Evolutionary conservation across 768 basidiomycete species (phyloP), one percentile per base, ranked within the genome.

Genomic region (Gymnopilus dilepis): DNA sequence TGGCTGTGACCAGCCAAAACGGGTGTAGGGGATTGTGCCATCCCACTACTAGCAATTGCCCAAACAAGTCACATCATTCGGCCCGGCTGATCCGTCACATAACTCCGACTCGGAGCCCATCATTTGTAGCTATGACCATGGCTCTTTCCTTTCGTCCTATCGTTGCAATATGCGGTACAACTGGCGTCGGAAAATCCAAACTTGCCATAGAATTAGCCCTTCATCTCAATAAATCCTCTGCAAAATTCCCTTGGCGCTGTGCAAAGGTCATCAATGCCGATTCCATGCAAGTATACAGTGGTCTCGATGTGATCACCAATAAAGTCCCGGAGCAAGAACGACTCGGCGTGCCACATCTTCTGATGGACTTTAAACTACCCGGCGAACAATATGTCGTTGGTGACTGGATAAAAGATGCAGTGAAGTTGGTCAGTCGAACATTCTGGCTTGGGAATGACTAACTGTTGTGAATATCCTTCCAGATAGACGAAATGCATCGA

Each of bases 201-300:
- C 82, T 99, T 7, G 92, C 92, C 4, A 86, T 99, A 21, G 89
- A 97, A 60, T 84, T 99, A 15, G 96, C 96, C 24, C 80, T 87
- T 33, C 81, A 79, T 60, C 73, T 90, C 22, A 71, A 81, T 11
- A 73, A 79, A 43, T 67, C 64, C 33, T 58, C 68, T 41, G 67
- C 65, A 28, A 72, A 67, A 28, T 73, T 76, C 67, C 77, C 74
- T 47, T 90, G 86, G 83, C 76, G 73, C 13, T 85, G 87, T 12
- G 89, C 87, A 7, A 86, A 87, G 69, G 83, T 99, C 66, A 89
- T 99, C 71, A 99, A 98, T 71, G 94, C 96, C 9, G 97, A 99
- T 75, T 87, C 97, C 12, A 98, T 99, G 97, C 97, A 99, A 74
- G 89, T 95, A 12, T 99, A 98, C 73, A 80, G 81, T 17, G 97